Evolutionary conservation across 345 rosid genomes (phyloP).

Genomic region (Populus deltoides): DNA sequence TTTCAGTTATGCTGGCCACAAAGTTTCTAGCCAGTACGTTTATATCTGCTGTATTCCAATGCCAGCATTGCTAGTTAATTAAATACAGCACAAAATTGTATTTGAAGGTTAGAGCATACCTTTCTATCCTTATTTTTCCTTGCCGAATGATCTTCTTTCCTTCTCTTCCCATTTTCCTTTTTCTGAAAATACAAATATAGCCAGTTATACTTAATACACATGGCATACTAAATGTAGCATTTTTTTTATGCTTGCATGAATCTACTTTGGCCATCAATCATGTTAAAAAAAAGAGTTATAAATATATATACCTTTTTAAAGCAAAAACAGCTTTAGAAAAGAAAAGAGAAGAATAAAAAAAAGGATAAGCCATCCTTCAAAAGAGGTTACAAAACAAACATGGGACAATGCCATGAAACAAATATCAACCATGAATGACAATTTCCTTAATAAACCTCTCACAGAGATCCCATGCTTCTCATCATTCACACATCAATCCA

Average conservation of each 20-base stretch:
- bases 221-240: not conserved
- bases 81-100: not conserved
- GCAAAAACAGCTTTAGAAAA: not conserved
- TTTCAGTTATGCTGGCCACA: not conserved
- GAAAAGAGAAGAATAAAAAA: not conserved
- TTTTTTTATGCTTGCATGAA: not conserved
- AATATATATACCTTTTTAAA: not conserved
- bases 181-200: constrained; percentile 43
- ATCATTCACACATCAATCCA: not conserved
- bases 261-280: not conserved
- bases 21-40: not conserved
- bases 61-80: not conserved
- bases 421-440: not conserved
- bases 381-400: not conserved
- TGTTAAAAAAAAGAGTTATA: not conserved
- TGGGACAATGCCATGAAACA: not conserved
- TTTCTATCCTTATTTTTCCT: constrained; percentile 79
- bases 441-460: not conserved
- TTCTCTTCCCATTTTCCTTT: constrained; percentile 76
- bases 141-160: constrained; percentile 76
- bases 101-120: constrained; percentile 34
- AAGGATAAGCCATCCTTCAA: not conserved
- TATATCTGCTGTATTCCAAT: not conserved
- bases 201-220: constrained; percentile 4
- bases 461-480: not conserved